Percentiles rank a stretch among this genome's conserved stretches.
phyloP scores from a whole-genome alignment of 768 basidiomycete genomes.

The Strobilomyces dryophilus region DNA sequence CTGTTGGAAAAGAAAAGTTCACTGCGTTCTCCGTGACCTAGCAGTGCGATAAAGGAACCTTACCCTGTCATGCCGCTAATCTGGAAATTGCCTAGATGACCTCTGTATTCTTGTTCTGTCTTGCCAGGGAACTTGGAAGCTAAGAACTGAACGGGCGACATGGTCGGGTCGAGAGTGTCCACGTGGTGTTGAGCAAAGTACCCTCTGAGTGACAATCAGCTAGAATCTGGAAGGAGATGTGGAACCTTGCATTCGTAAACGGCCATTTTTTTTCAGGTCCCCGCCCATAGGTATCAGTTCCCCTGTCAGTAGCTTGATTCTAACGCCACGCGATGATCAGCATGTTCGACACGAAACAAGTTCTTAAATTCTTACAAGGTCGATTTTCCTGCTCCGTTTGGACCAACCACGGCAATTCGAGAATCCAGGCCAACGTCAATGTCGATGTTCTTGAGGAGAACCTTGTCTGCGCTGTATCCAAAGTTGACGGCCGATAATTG shows the following conservation, averaged over 20 bases:
- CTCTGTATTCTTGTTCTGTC: slow-evolving; percentile 93
- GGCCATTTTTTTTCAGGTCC: slow-evolving; percentile 85
- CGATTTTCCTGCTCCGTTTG: slow-evolving; percentile 95
- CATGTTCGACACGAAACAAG: not conserved
- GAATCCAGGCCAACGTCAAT: slow-evolving; percentile 95
- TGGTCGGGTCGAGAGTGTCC: slow-evolving; percentile 75
- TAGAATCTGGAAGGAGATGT: slow-evolving; percentile 1
- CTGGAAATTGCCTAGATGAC: slow-evolving; percentile 95
- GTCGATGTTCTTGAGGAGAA: slow-evolving; percentile 74
- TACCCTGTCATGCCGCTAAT: slow-evolving; percentile 95
- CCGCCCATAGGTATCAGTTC: slow-evolving; percentile 41
- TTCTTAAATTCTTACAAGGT: slow-evolving; percentile 58
- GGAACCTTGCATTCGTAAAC: slow-evolving; percentile 72
- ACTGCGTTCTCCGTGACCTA: not conserved
- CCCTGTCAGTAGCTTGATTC: slow-evolving; percentile 68
- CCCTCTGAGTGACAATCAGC: slow-evolving; percentile 43
- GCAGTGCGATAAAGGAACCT: slow-evolving; percentile 11
- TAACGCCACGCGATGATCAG: slow-evolving; percentile 32
- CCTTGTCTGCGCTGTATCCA: slow-evolving; percentile 75
- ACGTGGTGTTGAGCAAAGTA: slow-evolving; percentile 97
- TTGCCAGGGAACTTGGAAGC: slow-evolving; percentile 90
- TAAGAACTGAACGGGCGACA: slow-evolving; percentile 94
- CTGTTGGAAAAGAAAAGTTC: slow-evolving; percentile 29
- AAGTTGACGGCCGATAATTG: slow-evolving; percentile 91
- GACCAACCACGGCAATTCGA: slow-evolving; percentile 90